Conservation (phyloP, 352 stramenopile species). For the Globisporangium iwayamae region DNA sequence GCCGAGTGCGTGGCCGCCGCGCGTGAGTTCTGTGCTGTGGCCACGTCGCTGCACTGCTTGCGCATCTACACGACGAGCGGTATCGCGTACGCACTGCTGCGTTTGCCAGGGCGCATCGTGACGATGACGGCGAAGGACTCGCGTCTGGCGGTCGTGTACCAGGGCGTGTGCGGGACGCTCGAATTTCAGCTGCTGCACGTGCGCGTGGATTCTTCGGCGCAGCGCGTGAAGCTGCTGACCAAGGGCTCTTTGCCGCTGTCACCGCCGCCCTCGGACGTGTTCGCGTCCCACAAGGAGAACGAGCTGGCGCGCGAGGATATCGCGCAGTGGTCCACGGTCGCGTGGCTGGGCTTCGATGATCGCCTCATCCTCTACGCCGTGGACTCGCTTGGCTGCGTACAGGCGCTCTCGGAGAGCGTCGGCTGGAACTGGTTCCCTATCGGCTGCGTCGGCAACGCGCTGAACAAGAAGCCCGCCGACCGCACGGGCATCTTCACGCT, state of each 20-base stretch:
- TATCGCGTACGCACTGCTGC: conserved; percentile 56
- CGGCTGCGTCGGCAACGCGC: conserved; percentile 53
- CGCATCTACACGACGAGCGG: conserved; percentile 74
- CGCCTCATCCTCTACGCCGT: conserved; percentile 65
- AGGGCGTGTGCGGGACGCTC: conserved; percentile 43
- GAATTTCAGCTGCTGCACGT: conserved; percentile 55
- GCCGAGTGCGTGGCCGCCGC: conserved; percentile 61
- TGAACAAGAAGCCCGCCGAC: conserved; percentile 58
- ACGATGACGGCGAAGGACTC: conserved; percentile 62
- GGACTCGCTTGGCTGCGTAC: conserved; percentile 61
- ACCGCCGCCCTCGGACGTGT: conserved; percentile 54
- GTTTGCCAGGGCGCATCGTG: conserved; percentile 61
- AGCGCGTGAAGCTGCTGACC: conserved; percentile 45
- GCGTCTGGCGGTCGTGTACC: conserved; percentile 66
- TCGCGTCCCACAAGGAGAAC: conserved; percentile 70
- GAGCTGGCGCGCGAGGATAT: conserved; percentile 36
- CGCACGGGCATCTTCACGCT: conserved; percentile 61
- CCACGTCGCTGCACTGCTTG: conserved; percentile 64
- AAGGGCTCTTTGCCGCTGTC: conserved; percentile 57
- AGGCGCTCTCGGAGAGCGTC: conserved; percentile 49
- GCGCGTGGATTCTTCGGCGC: conserved; percentile 25
- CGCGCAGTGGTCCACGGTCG: conserved; percentile 50
- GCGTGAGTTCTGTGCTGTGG: conserved; percentile 69
- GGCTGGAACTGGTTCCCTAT: conserved; percentile 76
- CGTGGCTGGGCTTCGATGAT: conserved; percentile 80